These are phyloP conservation scores for Prototheca wickerhamii DNA, from an alignment of 163 green algal species.

Conservation along the genomic window DNA sequence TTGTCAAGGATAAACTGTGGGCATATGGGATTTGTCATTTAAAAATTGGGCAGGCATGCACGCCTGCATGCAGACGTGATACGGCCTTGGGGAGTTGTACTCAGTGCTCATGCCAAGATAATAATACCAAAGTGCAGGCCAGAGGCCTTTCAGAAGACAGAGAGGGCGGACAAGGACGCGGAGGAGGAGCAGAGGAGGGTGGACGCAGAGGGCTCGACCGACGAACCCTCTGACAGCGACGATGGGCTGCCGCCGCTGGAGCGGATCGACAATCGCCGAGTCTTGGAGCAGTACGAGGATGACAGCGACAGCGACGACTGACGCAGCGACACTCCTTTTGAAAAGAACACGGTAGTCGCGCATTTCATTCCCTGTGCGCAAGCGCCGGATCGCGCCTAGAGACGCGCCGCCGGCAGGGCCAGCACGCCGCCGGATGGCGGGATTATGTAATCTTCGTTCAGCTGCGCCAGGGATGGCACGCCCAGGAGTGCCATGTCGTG, in stretches of 20 bases:
- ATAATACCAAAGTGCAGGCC: neutral
- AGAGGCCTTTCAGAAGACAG: neutral
- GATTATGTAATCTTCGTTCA: slow-evolving; percentile 20
- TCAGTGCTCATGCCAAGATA: neutral
- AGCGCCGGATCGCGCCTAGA: slow-evolving; percentile 7
- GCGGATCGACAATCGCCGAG: slow-evolving; percentile 24
- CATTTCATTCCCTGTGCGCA: too few relatives aligned
- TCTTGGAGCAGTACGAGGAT: slow-evolving; percentile 18
- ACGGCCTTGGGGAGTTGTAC: neutral
- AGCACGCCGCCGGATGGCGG: slow-evolving; percentile 3
- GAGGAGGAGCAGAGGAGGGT: neutral
- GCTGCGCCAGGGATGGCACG: slow-evolving; percentile 3
- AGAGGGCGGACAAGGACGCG: neutral
- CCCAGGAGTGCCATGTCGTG: slow-evolving; percentile 55
- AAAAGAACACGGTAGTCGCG: too few relatives aligned
- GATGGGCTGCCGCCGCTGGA: slow-evolving; percentile 23
- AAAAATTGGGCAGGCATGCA: too few relatives aligned
- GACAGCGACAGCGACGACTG: slow-evolving; percentile 13
- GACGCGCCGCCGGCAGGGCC: neutral
- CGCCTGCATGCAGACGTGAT: too few relatives aligned
- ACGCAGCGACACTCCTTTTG: neutral
- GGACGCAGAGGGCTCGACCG: neutral
- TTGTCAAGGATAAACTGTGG: neutral
- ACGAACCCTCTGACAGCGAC: slow-evolving; percentile 14
- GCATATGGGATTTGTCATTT: too few relatives aligned